Evolutionary conservation across 257 asterid species (phyloP).

Genomic region (Rehmannia glutinosa): DNA sequence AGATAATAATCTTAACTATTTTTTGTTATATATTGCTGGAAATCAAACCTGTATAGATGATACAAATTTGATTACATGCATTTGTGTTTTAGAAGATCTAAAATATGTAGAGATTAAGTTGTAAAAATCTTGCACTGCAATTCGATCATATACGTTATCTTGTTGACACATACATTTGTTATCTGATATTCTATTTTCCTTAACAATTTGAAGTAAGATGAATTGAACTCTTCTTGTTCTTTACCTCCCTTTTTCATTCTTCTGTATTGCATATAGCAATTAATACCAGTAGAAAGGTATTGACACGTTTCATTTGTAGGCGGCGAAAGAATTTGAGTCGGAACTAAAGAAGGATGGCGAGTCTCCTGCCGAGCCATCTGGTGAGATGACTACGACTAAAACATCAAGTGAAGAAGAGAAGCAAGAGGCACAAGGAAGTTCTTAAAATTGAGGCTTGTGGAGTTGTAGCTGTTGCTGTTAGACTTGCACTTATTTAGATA

Average conservation of each 20-base stretch:
- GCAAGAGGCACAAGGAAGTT: conserved; percentile 47
- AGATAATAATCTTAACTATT: not conserved
- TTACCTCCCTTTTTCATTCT: not conserved
- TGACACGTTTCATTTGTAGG: conserved; percentile 37
- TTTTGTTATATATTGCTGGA: not conserved
- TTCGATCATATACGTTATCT: not conserved
- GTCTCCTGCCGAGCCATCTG: conserved; percentile 35
- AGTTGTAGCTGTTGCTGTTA: conserved; percentile 15
- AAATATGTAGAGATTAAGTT: not conserved
- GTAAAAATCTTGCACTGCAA: not conserved
- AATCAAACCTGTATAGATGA: not conserved
- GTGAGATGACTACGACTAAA: conserved; percentile 27
- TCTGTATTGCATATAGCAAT: not conserved
- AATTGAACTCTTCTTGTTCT: not conserved
- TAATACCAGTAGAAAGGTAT: not conserved
- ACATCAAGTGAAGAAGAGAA: conserved; percentile 32
- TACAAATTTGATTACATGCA: not conserved
- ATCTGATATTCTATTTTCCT: not conserved
- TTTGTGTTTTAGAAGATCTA: not conserved
- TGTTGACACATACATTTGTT: not conserved
- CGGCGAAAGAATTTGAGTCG: conserved; percentile 87
- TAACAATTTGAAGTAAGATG: not conserved
- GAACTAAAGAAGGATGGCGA: conserved; percentile 70
- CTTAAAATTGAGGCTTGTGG: conserved; percentile 14
- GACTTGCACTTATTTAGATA: conserved; percentile 12